phyloP scores from a whole-genome alignment of 768 basidiomycete species.

The Antrodiella citrinella region DNA sequence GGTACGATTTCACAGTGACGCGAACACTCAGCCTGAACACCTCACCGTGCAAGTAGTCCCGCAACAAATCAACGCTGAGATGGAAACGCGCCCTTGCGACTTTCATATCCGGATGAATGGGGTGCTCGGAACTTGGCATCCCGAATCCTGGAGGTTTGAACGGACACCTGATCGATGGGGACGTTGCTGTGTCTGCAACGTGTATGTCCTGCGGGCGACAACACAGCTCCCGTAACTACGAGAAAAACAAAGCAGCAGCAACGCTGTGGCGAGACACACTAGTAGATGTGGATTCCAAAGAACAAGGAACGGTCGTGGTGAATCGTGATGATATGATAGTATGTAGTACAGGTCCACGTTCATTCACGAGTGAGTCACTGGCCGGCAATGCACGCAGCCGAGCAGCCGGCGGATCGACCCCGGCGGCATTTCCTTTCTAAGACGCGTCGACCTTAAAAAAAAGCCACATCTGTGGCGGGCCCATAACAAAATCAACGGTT shows the following conservation, averaged over 20 bases:
- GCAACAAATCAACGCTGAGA: slow-evolving; percentile 34
- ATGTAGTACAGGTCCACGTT: no score
- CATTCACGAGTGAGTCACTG: no score
- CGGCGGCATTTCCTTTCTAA: background rate
- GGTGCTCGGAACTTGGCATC: background rate
- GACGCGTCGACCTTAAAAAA: background rate
- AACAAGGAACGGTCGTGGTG: no score
- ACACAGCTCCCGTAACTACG: no score
- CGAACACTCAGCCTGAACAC: slow-evolving; percentile 36
- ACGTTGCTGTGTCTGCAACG: background rate
- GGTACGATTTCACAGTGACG: slow-evolving; percentile 24
- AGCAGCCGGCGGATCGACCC: no score
- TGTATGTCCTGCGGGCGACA: no score
- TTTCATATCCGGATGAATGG: background rate
- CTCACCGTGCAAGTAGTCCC: slow-evolving; percentile 36
- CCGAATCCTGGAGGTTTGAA: background rate
- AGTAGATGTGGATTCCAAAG: no score
- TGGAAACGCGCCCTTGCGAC: background rate
- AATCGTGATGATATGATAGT: no score
- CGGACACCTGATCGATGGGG: background rate
- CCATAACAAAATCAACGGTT: no score
- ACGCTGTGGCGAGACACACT: no score
- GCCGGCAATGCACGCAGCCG: no score
- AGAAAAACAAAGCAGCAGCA: no score
- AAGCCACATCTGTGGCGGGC: background rate